These are phyloP conservation scores for Holtermanniella nyarrowii DNA, from an alignment of 768 basidiomycete species.

Conservation along the genomic window DNA sequence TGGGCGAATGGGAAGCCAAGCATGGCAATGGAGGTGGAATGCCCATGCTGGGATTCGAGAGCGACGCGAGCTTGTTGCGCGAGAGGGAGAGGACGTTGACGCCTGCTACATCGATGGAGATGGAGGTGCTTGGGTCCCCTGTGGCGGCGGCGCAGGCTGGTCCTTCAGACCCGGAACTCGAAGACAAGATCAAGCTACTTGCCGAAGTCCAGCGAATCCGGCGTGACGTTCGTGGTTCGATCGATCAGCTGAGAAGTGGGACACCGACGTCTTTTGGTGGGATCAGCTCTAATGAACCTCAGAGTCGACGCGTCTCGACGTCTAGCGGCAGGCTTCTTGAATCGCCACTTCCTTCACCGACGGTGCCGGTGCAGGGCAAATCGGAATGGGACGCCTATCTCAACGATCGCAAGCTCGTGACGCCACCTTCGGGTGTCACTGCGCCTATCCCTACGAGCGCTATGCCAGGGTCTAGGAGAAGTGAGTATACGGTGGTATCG, in stretches of 20 bases:
- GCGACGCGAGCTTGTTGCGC: neutral
- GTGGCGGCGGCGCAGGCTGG: neutral
- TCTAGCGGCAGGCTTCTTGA: constrained; percentile 7
- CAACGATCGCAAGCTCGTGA: constrained; percentile 69
- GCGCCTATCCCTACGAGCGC: constrained; percentile 64
- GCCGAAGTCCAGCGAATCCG: constrained; percentile 35
- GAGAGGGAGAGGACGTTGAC: neutral
- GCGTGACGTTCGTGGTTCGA: constrained; percentile 22
- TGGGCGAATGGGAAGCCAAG: constrained; percentile 75
- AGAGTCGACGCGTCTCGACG: constrained; percentile 40
- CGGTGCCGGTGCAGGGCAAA: neutral
- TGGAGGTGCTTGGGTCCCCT: constrained; percentile 8
- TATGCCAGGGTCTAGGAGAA: constrained; percentile 33
- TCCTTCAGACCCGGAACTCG: constrained; percentile 14
- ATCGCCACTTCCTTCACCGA: neutral
- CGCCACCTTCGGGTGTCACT: constrained; percentile 69
- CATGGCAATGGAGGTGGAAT: constrained; percentile 51
- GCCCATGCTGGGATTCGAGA: constrained; percentile 19
- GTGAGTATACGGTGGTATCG: constrained; percentile 45
- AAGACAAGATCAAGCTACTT: constrained; percentile 32
- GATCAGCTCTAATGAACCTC: constrained; percentile 19
- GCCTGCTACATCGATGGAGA: constrained; percentile 4
- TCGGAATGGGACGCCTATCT: constrained; percentile 76
- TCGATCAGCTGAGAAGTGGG: constrained; percentile 20
- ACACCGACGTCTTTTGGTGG: constrained; percentile 41